Conservation (phyloP, 345 rosid genomes). For the Brassica nigra region DNA sequence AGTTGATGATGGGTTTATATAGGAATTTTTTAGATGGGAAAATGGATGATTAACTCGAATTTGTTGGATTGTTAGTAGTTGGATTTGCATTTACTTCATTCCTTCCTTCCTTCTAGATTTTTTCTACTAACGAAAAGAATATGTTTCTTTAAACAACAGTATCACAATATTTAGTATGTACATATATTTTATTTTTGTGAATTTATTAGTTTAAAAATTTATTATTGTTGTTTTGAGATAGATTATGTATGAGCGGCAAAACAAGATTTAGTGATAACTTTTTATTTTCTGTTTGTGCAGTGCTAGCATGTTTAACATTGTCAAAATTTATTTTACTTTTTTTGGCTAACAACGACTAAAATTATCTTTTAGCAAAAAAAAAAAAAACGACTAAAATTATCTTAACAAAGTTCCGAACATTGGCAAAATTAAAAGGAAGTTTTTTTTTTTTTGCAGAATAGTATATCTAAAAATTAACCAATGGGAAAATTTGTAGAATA, state of each 20-base stretch:
- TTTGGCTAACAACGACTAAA: too few relatives aligned
- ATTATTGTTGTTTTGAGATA: neutral
- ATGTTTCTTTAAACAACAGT: neutral
- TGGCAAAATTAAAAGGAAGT: neutral
- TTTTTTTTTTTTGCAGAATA: too few relatives aligned
- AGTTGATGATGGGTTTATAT: conserved; percentile 17
- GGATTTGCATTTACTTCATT: conserved; percentile 24
- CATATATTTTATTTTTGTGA: neutral
- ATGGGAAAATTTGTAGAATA: neutral
- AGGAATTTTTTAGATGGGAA: neutral
- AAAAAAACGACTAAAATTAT: too few relatives aligned
- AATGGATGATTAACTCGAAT: neutral
- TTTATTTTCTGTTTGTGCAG: neutral
- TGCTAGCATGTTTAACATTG: neutral
- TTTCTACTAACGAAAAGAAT: neutral
- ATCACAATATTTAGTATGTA: neutral
- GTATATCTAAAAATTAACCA: too few relatives aligned
- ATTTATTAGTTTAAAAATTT: neutral
- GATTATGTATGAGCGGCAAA: neutral
- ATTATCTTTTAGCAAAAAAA: too few relatives aligned
- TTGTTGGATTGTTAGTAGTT: conserved; percentile 25
- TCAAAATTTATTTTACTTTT: too few relatives aligned
- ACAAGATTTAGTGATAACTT: neutral
- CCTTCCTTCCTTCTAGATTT: neutral
- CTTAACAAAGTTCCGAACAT: too few relatives aligned